Conservation (phyloP, 2,329 filamentous ascomycete genomes). For the Ascochyta fabae region DNA sequence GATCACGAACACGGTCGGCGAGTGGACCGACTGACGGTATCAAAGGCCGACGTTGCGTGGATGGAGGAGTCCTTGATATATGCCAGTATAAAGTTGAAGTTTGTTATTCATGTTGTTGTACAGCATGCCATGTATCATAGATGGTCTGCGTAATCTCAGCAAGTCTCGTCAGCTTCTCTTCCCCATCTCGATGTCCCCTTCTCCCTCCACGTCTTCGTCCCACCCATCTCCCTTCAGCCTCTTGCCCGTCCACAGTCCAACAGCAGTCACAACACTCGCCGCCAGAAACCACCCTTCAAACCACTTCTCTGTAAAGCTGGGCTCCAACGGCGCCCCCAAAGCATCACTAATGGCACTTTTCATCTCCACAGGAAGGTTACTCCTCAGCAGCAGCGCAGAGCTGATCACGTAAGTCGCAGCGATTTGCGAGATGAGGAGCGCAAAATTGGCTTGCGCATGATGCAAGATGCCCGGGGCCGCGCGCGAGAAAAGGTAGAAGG, state of each 20-base stretch:
- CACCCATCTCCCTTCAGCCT: slow-evolving; percentile 57
- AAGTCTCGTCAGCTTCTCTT: slow-evolving; percentile 63
- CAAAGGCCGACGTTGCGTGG: neutral
- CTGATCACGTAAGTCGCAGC: slow-evolving; percentile 86
- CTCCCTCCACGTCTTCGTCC: slow-evolving; percentile 47
- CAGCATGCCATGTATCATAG: neutral
- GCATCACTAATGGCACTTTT: slow-evolving; percentile 79
- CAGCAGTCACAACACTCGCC: slow-evolving; percentile 68
- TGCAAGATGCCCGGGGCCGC: slow-evolving; percentile 75
- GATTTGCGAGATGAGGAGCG: slow-evolving; percentile 80
- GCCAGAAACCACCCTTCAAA: slow-evolving; percentile 86
- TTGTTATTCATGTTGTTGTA: neutral
- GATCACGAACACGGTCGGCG: neutral
- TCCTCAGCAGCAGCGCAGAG: slow-evolving; percentile 75
- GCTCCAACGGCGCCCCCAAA: slow-evolving; percentile 76
- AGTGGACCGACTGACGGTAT: neutral
- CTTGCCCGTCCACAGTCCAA: slow-evolving; percentile 77
- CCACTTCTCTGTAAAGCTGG: slow-evolving; percentile 78
- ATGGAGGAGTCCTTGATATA: neutral
- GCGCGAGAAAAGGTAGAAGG: slow-evolving; percentile 79
- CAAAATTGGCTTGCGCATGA: slow-evolving; percentile 77
- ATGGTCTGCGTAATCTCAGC: neutral
- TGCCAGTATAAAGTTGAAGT: neutral
- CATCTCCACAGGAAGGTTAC: slow-evolving; percentile 79
- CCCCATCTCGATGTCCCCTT: slow-evolving; percentile 71